Conservation (phyloP, 2,329 filamentous ascomycete genomes). For the Aspergillus felis region DNA sequence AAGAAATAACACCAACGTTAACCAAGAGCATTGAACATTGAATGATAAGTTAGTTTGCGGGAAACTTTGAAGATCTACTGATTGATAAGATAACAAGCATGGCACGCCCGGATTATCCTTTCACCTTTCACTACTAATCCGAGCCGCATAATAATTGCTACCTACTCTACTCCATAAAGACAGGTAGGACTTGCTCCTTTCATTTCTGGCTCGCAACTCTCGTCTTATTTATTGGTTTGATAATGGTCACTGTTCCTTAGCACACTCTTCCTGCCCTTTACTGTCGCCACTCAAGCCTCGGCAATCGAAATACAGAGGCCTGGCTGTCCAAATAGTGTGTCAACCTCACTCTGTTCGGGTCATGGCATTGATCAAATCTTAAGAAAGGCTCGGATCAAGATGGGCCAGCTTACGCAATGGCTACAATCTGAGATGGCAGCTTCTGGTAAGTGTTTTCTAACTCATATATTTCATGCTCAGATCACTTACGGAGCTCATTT, state of each 20-base stretch:
- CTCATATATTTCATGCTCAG: too few species aligned
- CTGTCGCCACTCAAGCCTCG: not conserved
- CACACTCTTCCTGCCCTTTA: not conserved
- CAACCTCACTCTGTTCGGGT: not conserved
- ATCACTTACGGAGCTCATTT: not conserved
- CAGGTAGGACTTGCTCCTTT: not conserved
- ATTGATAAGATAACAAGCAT: conserved; percentile 18
- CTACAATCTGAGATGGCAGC: conserved; percentile 1
- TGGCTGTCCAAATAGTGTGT: not conserved
- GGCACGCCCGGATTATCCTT: not conserved
- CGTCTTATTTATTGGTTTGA: not conserved
- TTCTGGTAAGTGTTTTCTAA: conserved; percentile 5
- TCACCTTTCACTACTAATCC: not conserved
- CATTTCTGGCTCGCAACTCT: not conserved
- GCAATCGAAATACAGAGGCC: not conserved
- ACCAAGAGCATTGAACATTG: not conserved
- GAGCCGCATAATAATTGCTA: not conserved
- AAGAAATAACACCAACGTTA: not conserved
- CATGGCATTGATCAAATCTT: conserved; percentile 10
- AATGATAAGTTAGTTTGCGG: not conserved
- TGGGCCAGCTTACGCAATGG: conserved; percentile 4
- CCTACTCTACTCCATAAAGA: not conserved
- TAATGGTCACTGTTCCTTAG: not conserved
- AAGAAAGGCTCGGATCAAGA: conserved; percentile 2
- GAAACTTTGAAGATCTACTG: not conserved